phyloP scores from a whole-genome alignment of 176 grass and related monocot genomes.

The Paspalum vaginatum region DNA sequence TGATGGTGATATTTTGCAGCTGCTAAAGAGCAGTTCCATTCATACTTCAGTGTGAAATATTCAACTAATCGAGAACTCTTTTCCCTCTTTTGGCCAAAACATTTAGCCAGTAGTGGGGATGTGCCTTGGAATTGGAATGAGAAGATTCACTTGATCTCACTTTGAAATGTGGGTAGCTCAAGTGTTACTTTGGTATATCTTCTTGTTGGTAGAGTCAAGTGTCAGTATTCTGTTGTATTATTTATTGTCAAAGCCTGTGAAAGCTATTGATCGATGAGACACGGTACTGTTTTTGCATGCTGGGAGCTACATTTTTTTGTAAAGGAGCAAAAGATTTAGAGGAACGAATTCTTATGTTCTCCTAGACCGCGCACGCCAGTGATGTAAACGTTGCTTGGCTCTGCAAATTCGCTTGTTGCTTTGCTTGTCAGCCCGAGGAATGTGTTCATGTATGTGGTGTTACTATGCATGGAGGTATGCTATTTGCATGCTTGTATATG shows the following conservation, averaged over 20 bases:
- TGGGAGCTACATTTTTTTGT: no score
- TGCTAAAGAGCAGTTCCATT: slow-evolving; percentile 28
- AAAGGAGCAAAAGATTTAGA: no score
- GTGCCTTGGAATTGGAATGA: not conserved
- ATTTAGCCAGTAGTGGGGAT: slow-evolving; percentile 9
- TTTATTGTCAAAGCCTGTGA: not conserved
- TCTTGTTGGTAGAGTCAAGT: not conserved
- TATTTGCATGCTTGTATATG: no score
- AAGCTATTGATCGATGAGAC: not conserved
- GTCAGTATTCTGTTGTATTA: not conserved
- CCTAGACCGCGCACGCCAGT: no score
- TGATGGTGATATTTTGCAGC: slow-evolving; percentile 15
- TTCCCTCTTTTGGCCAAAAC: not conserved
- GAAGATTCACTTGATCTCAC: not conserved
- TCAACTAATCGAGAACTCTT: not conserved
- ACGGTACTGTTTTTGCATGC: not conserved
- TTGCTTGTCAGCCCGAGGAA: no score
- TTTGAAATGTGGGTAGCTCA: slow-evolving; percentile 15
- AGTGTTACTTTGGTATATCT: not conserved
- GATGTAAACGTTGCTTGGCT: no score
- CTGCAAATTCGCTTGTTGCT: no score
- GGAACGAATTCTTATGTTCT: no score
- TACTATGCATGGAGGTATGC: no score
- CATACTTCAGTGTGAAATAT: not conserved
- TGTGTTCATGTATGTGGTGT: no score